Conservation (phyloP, 208 protist genomes). For the Acanthamoeba sp. region DNA sequence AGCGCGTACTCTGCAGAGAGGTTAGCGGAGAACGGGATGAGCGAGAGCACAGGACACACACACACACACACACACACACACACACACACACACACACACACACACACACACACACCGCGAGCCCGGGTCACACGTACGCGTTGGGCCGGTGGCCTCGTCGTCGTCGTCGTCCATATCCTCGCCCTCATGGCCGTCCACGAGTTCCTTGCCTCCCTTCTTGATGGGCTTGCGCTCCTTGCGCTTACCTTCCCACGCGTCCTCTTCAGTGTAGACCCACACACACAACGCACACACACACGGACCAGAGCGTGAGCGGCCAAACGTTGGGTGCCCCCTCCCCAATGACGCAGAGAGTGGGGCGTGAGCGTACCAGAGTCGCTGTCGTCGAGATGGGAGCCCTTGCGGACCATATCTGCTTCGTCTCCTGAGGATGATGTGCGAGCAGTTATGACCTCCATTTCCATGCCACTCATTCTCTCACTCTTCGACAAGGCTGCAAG, state of each 20-base stretch:
- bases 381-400: not conserved
- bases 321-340: too few species aligned
- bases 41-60: too few species aligned
- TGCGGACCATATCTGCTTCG: not conserved
- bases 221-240: constrained; percentile 20
- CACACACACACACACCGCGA: too few species aligned
- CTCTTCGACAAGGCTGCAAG: not conserved
- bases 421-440: constrained; percentile 32
- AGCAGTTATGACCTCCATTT: constrained; percentile 32
- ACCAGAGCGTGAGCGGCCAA: too few species aligned
- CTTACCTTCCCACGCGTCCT: not conserved
- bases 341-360: not conserved
- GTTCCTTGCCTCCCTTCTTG: constrained; percentile 21
- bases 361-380: not conserved
- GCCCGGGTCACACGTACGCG: too few species aligned
- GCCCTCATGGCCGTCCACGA: not conserved
- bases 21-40: too few species aligned
- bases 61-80: too few species aligned
- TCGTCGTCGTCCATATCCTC: not conserved
- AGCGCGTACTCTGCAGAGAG: constrained; percentile 26
- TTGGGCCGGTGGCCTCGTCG: not conserved
- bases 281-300: too few species aligned
- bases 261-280: not conserved
- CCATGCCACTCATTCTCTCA: constrained; percentile 12
- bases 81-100: too few species aligned